Conservation (phyloP, 176 grass and related monocot species). For the Aechmea fasciata region DNA sequence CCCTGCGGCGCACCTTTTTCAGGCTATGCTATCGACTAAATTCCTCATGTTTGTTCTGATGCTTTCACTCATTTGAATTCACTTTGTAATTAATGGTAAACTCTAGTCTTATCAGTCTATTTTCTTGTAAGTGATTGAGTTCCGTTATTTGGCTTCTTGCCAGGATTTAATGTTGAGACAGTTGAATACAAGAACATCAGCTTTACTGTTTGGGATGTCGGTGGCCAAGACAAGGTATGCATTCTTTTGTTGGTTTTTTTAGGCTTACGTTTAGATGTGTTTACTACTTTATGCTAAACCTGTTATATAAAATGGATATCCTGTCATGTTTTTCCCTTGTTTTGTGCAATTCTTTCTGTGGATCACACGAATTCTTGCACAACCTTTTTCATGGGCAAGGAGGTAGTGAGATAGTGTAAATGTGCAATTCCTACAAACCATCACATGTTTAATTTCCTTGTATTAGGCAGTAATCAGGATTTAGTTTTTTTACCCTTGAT, state of each 20-base stretch:
- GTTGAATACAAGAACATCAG: slow-evolving; percentile 18
- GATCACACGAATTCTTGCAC: too few relatives aligned
- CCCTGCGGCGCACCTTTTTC: background rate
- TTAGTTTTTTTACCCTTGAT: background rate
- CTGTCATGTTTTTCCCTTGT: too few relatives aligned
- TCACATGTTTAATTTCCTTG: background rate
- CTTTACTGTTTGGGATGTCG: slow-evolving; percentile 18
- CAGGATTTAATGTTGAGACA: slow-evolving; percentile 13
- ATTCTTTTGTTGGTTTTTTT: background rate
- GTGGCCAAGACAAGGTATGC: slow-evolving; percentile 13
- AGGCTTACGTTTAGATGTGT: too few relatives aligned
- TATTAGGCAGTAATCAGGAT: background rate
- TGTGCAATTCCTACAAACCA: background rate
- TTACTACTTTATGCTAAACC: too few relatives aligned
- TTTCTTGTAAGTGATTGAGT: background rate
- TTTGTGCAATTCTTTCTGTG: too few relatives aligned
- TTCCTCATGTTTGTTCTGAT: background rate
- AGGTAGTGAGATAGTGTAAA: too few relatives aligned
- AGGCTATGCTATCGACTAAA: background rate
- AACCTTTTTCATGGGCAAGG: too few relatives aligned
- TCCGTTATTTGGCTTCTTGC: background rate
- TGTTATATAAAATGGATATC: too few relatives aligned
- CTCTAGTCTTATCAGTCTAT: background rate
- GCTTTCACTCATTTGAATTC: background rate
- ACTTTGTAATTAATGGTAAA: too few relatives aligned